These are phyloP conservation scores for Solanum boliviense DNA, from an alignment of 257 asterid genomes.

Conservation along the genomic window DNA sequence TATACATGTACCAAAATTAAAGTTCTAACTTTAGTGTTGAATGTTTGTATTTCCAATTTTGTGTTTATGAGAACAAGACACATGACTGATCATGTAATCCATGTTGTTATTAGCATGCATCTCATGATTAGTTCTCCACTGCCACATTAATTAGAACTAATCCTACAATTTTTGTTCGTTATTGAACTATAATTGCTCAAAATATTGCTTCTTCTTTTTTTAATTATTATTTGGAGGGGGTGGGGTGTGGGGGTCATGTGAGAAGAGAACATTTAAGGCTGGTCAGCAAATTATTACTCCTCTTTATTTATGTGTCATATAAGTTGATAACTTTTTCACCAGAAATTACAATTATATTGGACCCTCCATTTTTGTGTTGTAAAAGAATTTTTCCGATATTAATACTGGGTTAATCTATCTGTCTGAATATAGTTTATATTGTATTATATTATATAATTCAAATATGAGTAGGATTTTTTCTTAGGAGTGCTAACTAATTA, in stretches of 20 bases:
- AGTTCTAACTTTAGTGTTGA: neutral
- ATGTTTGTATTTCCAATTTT: neutral
- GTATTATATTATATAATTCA: neutral
- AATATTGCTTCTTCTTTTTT: neutral
- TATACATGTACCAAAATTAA: neutral
- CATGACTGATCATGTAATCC: neutral
- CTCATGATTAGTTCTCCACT: neutral
- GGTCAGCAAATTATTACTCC: neutral
- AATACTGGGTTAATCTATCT: neutral
- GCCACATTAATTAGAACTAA: neutral
- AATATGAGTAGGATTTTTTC: too few relatives aligned
- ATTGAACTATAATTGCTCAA: neutral
- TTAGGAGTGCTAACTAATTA: too few relatives aligned
- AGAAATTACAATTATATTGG: neutral
- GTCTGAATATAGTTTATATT: neutral
- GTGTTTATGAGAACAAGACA: neutral
- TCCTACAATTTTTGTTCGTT: neutral
- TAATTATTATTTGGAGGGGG: too few relatives aligned
- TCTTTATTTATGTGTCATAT: neutral
- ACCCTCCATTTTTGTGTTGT: neutral
- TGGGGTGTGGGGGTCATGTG: neutral
- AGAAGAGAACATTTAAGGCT: neutral
- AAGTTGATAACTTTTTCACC: neutral
- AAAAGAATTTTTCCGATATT: neutral
- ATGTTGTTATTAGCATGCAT: neutral